These are phyloP conservation scores for Sugiyamaella novakii DNA, from an alignment of 1,139 yeast genomes.

Conservation along the genomic window DNA sequence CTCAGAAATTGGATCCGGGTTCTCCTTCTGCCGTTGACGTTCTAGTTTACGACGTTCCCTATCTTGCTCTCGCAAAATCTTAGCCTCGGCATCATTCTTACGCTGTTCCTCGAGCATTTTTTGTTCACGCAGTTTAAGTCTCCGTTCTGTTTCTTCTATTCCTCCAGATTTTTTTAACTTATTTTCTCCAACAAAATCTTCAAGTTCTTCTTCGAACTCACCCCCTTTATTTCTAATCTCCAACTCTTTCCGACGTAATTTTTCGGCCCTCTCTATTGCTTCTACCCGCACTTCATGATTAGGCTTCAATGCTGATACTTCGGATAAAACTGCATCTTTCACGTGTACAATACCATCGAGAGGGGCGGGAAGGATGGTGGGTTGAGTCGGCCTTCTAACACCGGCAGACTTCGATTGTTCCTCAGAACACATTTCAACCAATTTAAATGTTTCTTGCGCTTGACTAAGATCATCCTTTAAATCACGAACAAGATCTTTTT, in stretches of 20 bases:
- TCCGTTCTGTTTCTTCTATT: constrained; percentile 77
- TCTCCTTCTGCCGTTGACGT: neutral
- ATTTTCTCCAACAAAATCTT: constrained; percentile 75
- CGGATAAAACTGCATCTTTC: constrained; percentile 77
- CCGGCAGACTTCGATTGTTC: constrained; percentile 55
- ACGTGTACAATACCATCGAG: constrained; percentile 48
- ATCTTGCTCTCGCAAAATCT: constrained; percentile 27
- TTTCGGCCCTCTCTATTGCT: constrained; percentile 87
- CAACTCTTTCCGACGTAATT: constrained; percentile 70
- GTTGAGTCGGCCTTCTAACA: constrained; percentile 28
- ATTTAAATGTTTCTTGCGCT: constrained; percentile 76
- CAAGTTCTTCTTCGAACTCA: constrained; percentile 85
- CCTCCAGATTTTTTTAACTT: constrained; percentile 85
- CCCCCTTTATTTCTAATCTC: constrained; percentile 54
- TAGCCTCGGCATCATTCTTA: constrained; percentile 37
- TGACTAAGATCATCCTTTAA: constrained; percentile 76
- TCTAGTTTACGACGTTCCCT: constrained; percentile 22
- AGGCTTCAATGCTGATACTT: constrained; percentile 77
- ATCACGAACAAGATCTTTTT: constrained; percentile 81
- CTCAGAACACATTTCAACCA: constrained; percentile 79
- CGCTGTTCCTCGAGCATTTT: constrained; percentile 40
- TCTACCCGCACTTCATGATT: constrained; percentile 82
- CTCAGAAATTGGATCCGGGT: too few relatives aligned
- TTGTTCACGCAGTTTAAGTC: constrained; percentile 63
- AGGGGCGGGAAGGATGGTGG: constrained; percentile 36